Evolutionary conservation across 78 protist species (phyloP).

Genomic region (Dictyostelium discoideum): DNA sequence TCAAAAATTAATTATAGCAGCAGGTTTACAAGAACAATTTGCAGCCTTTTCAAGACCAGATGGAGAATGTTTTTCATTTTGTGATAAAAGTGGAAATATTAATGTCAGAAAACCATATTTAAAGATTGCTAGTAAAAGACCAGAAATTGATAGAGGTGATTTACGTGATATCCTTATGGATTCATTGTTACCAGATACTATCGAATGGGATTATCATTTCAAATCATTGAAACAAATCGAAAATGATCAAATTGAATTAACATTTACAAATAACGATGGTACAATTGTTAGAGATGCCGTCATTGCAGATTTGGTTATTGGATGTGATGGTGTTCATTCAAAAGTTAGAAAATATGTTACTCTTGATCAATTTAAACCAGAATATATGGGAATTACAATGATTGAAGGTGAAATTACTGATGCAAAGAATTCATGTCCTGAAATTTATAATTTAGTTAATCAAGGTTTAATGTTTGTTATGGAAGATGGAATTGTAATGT

Average conservation of each 20-base stretch:
- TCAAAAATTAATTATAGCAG: neutral
- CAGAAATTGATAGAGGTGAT: constrained; percentile 64
- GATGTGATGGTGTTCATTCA: constrained; percentile 61
- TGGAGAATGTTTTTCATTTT: neutral
- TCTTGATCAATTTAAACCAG: neutral
- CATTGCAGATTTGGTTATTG: constrained; percentile 24
- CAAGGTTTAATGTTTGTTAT: neutral
- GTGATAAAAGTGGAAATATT: constrained; percentile 1
- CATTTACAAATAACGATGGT: neutral
- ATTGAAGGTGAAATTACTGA: neutral
- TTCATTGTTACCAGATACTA: neutral
- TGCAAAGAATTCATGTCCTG: neutral
- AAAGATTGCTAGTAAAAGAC: neutral
- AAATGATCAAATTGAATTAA: neutral
- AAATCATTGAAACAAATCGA: neutral
- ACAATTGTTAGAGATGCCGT: neutral
- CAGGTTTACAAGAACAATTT: neutral
- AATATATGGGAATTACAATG: constrained; percentile 28
- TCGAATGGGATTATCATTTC: constrained; percentile 43
- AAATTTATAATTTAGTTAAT: neutral
- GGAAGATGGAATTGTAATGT: neutral
- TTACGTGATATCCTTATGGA: constrained; percentile 41
- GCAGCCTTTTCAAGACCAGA: neutral
- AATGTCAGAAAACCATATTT: neutral
- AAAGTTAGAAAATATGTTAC: constrained; percentile 37